Evolutionary conservation across 176 grass and related monocot genomes (phyloP), one percentile per base, ranked within the genome.

Genomic region (Thalia dealbata): DNA sequence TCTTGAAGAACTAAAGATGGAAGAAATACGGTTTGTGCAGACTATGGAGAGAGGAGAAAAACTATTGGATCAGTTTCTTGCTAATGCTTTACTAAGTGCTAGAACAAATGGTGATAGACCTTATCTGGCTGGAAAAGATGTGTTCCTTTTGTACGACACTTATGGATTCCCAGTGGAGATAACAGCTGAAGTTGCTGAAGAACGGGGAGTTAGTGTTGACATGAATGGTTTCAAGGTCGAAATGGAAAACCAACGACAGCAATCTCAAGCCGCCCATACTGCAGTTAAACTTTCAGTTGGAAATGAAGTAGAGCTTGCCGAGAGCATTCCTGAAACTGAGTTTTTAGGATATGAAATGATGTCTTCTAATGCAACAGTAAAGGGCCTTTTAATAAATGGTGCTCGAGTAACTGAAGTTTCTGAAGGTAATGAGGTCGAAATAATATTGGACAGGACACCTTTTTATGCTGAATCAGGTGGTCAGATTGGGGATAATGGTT

Each of bases 381-480:
- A 88, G 76, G 93, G 87, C 43, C 71, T 97, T 82, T 70, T 97
- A 70, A 69, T 92, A 66, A 88, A 97, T 78, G 93, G 93, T 70
- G 84, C 88, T 43, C 87, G 81, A 35, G 89, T 90, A 52, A 81
- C 60, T 46, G 73, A 82, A 78, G 93, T 88, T 80, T 88, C 82
- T 59, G 82, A 85, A 90, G 89, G 93, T 64, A 80, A 75, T 52
- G 81, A 97, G 72, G 82, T 97, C 61, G 93, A 97, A 85, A 85
- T 97, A 50, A 68, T 97, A 65, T 90, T 97, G 69, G 89, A 97
- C 69, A 78, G 82, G 67, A 97, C 93, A 24, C 93, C 93, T 32
- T 97, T 97, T 78, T 97, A 97, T 88, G 93, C 89, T 41, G 93
- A 97, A 87, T 92, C 93, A 16, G 89, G 93, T 62, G 93, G 93